Conservation (phyloP, 345 rosid species). For the Hibiscus trionum region DNA sequence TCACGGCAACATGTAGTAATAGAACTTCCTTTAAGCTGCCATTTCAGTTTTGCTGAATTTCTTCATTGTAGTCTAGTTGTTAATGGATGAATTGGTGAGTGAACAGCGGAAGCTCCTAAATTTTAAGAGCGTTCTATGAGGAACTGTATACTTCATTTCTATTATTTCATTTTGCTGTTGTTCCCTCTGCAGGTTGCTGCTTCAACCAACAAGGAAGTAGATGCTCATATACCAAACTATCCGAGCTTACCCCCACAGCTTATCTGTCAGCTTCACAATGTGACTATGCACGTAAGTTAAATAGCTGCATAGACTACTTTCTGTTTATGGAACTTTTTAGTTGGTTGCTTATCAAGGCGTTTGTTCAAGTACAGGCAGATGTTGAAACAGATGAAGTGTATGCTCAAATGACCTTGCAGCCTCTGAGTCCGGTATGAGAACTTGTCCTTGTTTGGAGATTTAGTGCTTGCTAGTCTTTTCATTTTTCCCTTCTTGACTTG, state of each 20-base stretch:
- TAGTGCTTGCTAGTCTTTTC: background rate
- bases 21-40: slow-evolving; percentile 26
- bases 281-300: slow-evolving; percentile 90
- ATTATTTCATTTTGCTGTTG: background rate
- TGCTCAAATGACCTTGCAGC: slow-evolving; percentile 98
- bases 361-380: slow-evolving; percentile 72
- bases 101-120: slow-evolving; percentile 21
- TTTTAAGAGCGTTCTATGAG: background rate
- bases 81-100: background rate
- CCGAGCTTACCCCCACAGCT: slow-evolving; percentile 96
- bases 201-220: slow-evolving; percentile 88
- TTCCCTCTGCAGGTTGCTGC: slow-evolving; percentile 63
- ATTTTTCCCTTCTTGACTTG: background rate
- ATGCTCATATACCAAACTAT: slow-evolving; percentile 85
- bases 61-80: background rate
- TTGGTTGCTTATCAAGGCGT: background rate
- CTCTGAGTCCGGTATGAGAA: slow-evolving; percentile 62
- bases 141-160: background rate
- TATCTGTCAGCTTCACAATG: slow-evolving; percentile 92
- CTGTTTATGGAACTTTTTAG: background rate
- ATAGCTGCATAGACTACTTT: slow-evolving; percentile 4
- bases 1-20: background rate
- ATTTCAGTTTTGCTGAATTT: background rate
- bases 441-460: slow-evolving; percentile 13
- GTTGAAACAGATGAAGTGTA: slow-evolving; percentile 96